Evolutionary conservation across 176 grass and related monocot genomes (phyloP).

Genomic region (Musa acuminata): DNA sequence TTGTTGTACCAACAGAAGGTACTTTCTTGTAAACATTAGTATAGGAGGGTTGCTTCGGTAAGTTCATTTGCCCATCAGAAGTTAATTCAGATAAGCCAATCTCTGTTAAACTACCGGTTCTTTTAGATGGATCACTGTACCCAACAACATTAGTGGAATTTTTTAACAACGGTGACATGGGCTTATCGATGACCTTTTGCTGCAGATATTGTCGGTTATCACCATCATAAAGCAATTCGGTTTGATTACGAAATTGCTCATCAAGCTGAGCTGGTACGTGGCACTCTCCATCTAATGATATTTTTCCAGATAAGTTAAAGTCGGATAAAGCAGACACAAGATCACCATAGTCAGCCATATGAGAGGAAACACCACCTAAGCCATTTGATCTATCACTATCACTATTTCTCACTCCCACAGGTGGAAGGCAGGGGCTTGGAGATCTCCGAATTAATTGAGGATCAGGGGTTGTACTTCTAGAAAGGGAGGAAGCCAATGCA

Average conservation of each 20-base stretch:
- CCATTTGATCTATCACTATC: constrained; percentile 30
- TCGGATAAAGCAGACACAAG: constrained; percentile 44
- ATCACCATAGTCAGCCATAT: constrained; percentile 37
- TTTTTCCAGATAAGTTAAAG: constrained; percentile 47
- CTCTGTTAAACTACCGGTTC: constrained; percentile 32
- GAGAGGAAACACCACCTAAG: constrained; percentile 17
- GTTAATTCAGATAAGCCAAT: constrained; percentile 28
- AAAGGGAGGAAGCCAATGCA: constrained; percentile 49
- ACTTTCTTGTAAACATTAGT: constrained; percentile 45
- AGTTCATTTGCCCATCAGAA: constrained; percentile 42
- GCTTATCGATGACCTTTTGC: constrained; percentile 28
- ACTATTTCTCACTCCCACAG: constrained; percentile 70
- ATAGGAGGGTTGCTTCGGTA: constrained; percentile 31
- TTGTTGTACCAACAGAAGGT: constrained; percentile 32
- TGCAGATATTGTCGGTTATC: constrained; percentile 38
- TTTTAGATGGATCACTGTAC: constrained; percentile 44
- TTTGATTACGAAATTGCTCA: constrained; percentile 46
- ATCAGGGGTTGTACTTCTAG: constrained; percentile 69
- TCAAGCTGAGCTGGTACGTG: constrained; percentile 33
- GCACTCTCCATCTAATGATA: constrained; percentile 33
- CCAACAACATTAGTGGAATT: constrained; percentile 9
- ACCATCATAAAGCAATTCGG: constrained; percentile 39
- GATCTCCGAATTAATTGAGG: constrained; percentile 66
- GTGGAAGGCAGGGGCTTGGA: constrained; percentile 90
- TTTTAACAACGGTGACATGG: constrained; percentile 31